Base-by-base conservation (phyloP, 192 early-diverging fungal genomes). In the Podila epicladia region DNA sequence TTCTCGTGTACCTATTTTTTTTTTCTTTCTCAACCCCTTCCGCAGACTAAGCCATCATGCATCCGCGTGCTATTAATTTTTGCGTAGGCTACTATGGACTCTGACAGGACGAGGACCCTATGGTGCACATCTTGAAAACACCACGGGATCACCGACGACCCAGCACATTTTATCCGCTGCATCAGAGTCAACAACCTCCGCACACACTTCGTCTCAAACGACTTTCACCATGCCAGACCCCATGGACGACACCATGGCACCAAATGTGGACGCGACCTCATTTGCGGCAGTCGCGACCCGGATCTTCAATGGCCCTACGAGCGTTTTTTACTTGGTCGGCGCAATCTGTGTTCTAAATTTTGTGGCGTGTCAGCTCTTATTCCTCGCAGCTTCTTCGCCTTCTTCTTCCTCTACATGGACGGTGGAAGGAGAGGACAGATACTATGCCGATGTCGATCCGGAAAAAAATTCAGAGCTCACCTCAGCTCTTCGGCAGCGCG, bases 291-390 rank as follows among this genome's bases (percentile, higher is more conserved):
- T 58, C 20, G 49, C 48, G 3, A 38, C 7, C 8, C 24, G 41
- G 20, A 67, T 74, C n/a, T 20, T 74, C 6, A 19, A 24, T 3
- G 65, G 72, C 26, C 65, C 72, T 0, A 74, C 72, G 12, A 67
- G 59, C 61, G 72, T 74, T 19, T 74, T 74, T 19, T 74, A 67
- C 35, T 35, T 74, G 37, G 65, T 74, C 1, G 65, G 72, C 20
- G 72, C 58, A 3, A 74, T 74, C 49, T 74, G 65, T 45, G 12
- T 62, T 15, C 7, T 74, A 17, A 74, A 74, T 59, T 62, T 74
- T 61, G 20, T 67, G 20, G 72, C 65, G n/a, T 60, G 64, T 20
- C 72, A 74, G 29, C 19, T 67, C 57, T 31, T 74, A 33, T 8
- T 49, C 29, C 9, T 35, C 32, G 49, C 71, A 0, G 17, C 41